Evolutionary conservation across 495 filamentous ascomycete genomes (phyloP), one percentile per base, ranked within the genome.

Genomic region (Penicillium ochrochloron): DNA sequence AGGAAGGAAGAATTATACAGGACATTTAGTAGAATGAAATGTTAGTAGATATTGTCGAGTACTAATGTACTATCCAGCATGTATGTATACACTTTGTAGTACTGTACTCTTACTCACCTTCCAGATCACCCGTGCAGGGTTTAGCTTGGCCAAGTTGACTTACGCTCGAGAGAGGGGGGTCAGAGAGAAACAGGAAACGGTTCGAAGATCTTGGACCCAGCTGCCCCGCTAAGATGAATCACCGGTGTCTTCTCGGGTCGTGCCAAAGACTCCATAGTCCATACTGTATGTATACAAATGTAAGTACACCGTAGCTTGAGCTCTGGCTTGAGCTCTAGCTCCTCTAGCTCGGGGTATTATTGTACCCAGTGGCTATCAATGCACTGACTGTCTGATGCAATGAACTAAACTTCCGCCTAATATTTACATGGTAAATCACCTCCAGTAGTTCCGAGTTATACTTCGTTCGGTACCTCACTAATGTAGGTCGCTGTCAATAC

Each of bases 191-290:
- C 53, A 56, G 53, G 53, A 60, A 34, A 60, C 46, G 37, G 34
- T 19, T 60, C 27, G 57, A 48, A 60, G 57, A 46, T 60, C 57
- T 52, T 52, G 17, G 17, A 33, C 44, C 57, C 57, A 34, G 10
- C 27, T 19, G 60, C 34, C 60, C 60, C 60, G 60, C 60, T 19
- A 19, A 10, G 51, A 29, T 62, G 60, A 62, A 62, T 55, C 60
- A 62, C 60, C 60, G 60, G 60, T 54, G 60, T 27, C 60, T 56
- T 59, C 25, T 59, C 19, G 33, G 54, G 21, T 53, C 11, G 27
- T 37, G 48, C 14, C 15, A 21, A 52, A 31, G 25, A 31, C 23
- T 29, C 25, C 14, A 27, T 31, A 41, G 37, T 41, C 21, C 42
- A 23, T 48, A 48, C 37, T 17, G 37, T 17, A 33, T 33, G 31